These are phyloP conservation scores for Cinchona pubescens DNA, from an alignment of 257 asterid genomes.

Conservation along the genomic window DNA sequence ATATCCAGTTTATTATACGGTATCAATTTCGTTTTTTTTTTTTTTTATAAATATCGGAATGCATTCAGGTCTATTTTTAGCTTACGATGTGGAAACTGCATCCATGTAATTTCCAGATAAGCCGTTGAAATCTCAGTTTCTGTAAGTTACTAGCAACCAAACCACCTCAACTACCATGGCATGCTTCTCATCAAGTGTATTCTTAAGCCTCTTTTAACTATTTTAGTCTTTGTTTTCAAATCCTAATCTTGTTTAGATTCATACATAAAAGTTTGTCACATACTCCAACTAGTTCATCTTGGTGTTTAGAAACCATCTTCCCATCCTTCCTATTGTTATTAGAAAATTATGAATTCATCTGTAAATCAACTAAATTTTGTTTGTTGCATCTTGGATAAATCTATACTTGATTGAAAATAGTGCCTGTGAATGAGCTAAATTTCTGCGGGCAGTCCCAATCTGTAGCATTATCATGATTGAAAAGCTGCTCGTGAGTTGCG, in stretches of 20 bases:
- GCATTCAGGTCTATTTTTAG: not conserved
- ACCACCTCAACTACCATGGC: not conserved
- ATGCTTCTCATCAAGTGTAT: not conserved
- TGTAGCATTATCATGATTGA: not conserved
- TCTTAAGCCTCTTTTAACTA: not conserved
- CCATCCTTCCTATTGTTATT: not conserved
- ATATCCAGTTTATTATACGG: not conserved
- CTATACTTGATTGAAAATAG: not conserved
- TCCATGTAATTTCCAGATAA: not conserved
- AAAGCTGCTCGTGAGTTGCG: not conserved
- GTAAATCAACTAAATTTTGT: not conserved
- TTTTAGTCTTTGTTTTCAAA: not conserved
- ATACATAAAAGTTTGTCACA: not conserved
- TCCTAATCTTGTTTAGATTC: not conserved
- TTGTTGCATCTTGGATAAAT: not conserved
- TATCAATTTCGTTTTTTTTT: not conserved
- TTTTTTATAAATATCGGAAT: not conserved
- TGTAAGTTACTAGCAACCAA: not conserved
- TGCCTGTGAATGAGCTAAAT: not conserved
- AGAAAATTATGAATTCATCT: not conserved
- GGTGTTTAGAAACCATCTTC: not conserved
- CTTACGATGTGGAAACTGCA: not conserved
- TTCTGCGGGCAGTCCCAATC: not conserved
- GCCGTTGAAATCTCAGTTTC: not conserved
- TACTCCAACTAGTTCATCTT: not conserved